Evolutionary conservation across 1,284 basidiomycete genomes (phyloP).

Genomic region (Tylopilus orsonianus): DNA sequence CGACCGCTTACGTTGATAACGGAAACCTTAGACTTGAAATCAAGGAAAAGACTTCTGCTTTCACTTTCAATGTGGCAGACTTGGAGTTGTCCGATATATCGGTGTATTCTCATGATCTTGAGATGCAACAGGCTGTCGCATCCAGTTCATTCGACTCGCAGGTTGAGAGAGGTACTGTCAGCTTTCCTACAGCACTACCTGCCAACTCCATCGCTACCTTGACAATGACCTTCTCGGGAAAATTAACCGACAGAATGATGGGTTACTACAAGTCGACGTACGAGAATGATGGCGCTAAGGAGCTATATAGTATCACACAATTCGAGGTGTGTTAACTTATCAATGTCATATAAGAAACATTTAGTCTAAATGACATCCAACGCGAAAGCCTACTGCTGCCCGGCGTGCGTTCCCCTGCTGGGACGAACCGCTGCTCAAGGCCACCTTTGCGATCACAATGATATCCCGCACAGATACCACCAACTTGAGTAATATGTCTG

Average conservation of each 20-base stretch:
- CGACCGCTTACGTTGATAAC: constrained; percentile 8
- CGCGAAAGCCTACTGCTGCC: constrained; percentile 80
- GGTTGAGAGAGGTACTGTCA: constrained; percentile 64
- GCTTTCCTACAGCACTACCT: constrained; percentile 55
- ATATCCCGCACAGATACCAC: constrained; percentile 79
- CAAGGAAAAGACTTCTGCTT: constrained; percentile 58
- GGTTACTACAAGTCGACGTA: constrained; percentile 70
- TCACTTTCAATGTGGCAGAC: constrained; percentile 74
- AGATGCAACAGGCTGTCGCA: constrained; percentile 51
- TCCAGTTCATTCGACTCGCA: constrained; percentile 56
- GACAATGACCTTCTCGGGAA: constrained; percentile 61
- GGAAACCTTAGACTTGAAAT: constrained; percentile 65
- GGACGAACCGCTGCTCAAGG: constrained; percentile 94
- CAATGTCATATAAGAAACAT: not conserved
- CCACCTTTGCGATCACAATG: constrained; percentile 82
- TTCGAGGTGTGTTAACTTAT: constrained; percentile 55
- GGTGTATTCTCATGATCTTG: constrained; percentile 59
- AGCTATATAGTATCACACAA: constrained; percentile 80
- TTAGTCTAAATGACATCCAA: constrained; percentile 30
- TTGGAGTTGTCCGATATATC: constrained; percentile 70
- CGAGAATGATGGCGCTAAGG: constrained; percentile 55
- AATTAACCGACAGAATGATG: constrained; percentile 68
- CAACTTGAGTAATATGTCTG: constrained; percentile 87
- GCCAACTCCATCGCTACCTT: constrained; percentile 65
- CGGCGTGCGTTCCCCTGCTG: constrained; percentile 84